phyloP scores from a whole-genome alignment of 2,329 filamentous ascomycete genomes.

The Trichoderma harzianum region DNA sequence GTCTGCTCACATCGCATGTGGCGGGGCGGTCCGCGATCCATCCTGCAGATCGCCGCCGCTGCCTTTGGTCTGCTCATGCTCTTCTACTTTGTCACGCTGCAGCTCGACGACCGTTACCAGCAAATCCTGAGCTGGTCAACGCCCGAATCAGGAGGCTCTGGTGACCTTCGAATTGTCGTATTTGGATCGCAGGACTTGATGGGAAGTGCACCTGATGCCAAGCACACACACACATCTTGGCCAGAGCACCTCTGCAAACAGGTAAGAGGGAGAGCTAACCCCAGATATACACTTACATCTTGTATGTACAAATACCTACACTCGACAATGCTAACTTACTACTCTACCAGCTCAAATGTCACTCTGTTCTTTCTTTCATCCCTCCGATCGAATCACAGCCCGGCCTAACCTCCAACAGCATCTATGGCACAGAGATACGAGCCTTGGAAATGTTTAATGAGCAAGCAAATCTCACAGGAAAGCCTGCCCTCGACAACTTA shows the following conservation, averaged over 20 bases:
- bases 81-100: slow-evolving; percentile 26
- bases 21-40: slow-evolving; percentile 33
- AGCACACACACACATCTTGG: slow-evolving; percentile 37
- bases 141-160: slow-evolving; percentile 26
- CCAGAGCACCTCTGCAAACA: slow-evolving; percentile 48
- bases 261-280: slow-evolving; percentile 30
- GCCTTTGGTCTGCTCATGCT: slow-evolving; percentile 30
- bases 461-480: slow-evolving; percentile 30
- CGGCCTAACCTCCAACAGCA: slow-evolving; percentile 49
- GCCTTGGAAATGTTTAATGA: slow-evolving; percentile 36
- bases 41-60: slow-evolving; percentile 28
- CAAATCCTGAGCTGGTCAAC: slow-evolving; percentile 24
- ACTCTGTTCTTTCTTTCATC: slow-evolving; percentile 44
- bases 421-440: slow-evolving; percentile 45
- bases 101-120: slow-evolving; percentile 25
- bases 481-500: slow-evolving; percentile 42
- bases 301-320: background rate
- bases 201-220: slow-evolving; percentile 36
- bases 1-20: slow-evolving; percentile 42
- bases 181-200: slow-evolving; percentile 50
- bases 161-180: slow-evolving; percentile 46
- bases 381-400: slow-evolving; percentile 44
- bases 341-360: slow-evolving; percentile 42
- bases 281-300: background rate
- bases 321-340: background rate